Percentiles rank a stretch among this genome's conserved stretches.
Evolutionary conservation across 164 flowering plant species (phyloP).

Genomic region (Kalanchoe fedtschenkoi): DNA sequence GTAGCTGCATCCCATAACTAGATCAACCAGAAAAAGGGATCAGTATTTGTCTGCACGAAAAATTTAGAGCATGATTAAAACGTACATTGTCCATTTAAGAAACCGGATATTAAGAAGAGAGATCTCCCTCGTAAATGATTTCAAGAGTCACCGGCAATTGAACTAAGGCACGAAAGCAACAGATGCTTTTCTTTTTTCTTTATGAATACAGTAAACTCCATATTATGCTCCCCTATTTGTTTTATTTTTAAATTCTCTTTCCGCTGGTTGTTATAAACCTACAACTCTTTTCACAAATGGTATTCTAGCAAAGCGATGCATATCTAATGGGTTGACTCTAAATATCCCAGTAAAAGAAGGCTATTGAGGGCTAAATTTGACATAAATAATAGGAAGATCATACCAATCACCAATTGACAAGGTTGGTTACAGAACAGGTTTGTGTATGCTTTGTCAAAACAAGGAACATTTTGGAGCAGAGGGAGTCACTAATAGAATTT

Average conservation of each 20-base stretch:
- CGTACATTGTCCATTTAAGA: background rate
- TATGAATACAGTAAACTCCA: background rate
- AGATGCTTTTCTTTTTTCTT: background rate
- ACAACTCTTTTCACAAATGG: background rate
- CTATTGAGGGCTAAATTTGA: background rate
- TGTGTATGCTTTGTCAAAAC: background rate
- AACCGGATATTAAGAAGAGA: background rate
- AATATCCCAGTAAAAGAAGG: background rate
- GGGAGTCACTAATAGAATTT: too few relatives aligned
- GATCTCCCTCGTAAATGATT: background rate
- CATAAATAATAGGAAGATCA: background rate
- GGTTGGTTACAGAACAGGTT: background rate
- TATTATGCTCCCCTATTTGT: too few relatives aligned
- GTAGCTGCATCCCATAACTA: slow-evolving; percentile 94
- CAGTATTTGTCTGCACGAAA: slow-evolving; percentile 3
- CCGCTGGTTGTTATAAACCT: background rate
- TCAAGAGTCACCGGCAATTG: too few relatives aligned
- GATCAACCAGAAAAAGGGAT: slow-evolving; percentile 13
- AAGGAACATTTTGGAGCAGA: background rate
- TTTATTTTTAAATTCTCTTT: too few relatives aligned
- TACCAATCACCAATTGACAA: background rate
- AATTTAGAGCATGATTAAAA: background rate
- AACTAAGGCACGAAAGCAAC: background rate
- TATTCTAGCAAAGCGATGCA: background rate
- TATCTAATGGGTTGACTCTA: background rate